Evolutionary conservation across 1,284 basidiomycete genomes (phyloP).

Genomic region (Bondarzewia mesenterica): DNA sequence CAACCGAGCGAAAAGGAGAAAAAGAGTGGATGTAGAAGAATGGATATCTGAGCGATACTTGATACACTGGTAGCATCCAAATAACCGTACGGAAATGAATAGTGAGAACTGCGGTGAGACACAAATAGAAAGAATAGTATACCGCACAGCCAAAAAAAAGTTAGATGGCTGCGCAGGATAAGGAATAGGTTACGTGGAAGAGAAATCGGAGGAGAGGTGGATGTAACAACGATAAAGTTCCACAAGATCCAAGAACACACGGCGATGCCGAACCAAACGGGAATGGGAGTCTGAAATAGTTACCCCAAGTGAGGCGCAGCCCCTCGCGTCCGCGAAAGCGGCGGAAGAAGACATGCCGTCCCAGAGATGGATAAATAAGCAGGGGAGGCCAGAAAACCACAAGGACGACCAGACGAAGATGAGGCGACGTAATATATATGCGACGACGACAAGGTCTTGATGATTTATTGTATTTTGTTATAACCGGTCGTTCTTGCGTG

Average conservation of each 20-base stretch:
- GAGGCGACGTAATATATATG: conserved; percentile 25
- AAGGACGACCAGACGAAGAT: conserved; percentile 11
- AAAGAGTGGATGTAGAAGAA: conserved; percentile 2
- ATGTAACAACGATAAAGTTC: conserved; percentile 22
- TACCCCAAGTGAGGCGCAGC: conserved; percentile 23
- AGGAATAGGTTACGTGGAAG: conserved; percentile 16
- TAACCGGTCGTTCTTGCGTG: conserved; percentile 20
- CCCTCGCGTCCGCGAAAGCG: not conserved
- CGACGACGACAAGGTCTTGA: conserved; percentile 14
- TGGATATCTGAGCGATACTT: conserved; percentile 12
- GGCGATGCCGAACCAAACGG: conserved; percentile 17
- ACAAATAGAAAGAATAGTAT: conserved; percentile 10
- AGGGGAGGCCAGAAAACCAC: conserved; percentile 12
- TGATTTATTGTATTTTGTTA: conserved; percentile 20
- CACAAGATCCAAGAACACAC: conserved; percentile 40
- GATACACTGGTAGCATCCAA: conserved; percentile 14
- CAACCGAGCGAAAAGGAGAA: conserved; percentile 1
- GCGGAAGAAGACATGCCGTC: not conserved
- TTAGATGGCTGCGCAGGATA: conserved; percentile 15
- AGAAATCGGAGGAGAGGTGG: conserved; percentile 6
- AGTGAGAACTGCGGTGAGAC: no score
- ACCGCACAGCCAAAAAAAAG: not conserved
- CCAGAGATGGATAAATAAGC: conserved; percentile 33
- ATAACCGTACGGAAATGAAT: conserved; percentile 5
- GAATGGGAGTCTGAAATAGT: conserved; percentile 18